Base-by-base conservation (phyloP, 2,329 filamentous ascomycete genomes). In the Alternaria postmessia region DNA sequence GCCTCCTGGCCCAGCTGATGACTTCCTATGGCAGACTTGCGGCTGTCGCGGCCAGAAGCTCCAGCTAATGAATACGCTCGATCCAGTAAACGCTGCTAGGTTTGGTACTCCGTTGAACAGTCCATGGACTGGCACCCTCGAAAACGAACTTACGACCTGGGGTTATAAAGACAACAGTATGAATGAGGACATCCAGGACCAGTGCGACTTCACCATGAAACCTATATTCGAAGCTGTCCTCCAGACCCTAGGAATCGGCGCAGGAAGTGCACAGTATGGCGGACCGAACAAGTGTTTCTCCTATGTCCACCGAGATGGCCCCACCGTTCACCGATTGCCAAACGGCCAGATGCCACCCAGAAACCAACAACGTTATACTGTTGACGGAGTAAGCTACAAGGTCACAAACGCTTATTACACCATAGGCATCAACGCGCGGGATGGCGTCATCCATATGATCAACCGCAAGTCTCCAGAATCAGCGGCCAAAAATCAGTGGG, bases 331-430 rank as follows among this genome's bases (percentile, higher is more conserved):
- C 3, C 42, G 44, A 7, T 52, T 54, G 12, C 52, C 55, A 32
- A 54, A 64, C 36, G 34, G 42, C 11, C 36, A 28, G 36, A 39
- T 52, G 11, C 49, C 49, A 16, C 20, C 49, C n/a, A 39, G 36
- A 22, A 11, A 52, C 7, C 38, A 39, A 16, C 49, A 52, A 26
- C 38, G 41, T 18, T 56, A 42, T 7, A 28, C 30, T 6, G 20
- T 34, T 2, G 38, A 38, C 11, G 5, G 26, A 1, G 26, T 28
- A 28, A 44, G 9, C 18, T 46, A 34, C 30, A 34, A 22, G 18
- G 24, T 28, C 7, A 57, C 54, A 4, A 39, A 48, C 28, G 47
- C 28, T 5, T 34, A 26, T 7, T 51, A 26, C 18, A 57, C 54
- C 20, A 43, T 44, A 16, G 54, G 47, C 2, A 34, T 52, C 9